Evolutionary conservation across 192 early-diverging fungal genomes (phyloP).

Genomic region (Piromyces sp.): DNA sequence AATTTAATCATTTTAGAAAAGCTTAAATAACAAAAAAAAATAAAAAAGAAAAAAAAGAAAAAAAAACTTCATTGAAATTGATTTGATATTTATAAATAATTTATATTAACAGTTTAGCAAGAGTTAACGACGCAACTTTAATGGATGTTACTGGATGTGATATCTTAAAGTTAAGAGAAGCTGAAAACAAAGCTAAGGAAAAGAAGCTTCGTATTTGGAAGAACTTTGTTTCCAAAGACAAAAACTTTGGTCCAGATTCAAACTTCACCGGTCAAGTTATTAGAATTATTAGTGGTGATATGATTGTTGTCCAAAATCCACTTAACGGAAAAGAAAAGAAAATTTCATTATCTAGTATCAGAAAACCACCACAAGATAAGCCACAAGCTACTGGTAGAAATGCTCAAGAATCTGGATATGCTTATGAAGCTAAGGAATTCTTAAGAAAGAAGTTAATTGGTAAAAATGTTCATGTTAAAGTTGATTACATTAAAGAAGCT

Average conservation of each 20-base stretch:
- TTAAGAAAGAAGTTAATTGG: slow-evolving; percentile 78
- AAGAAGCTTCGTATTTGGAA: slow-evolving; percentile 78
- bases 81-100: too few relatives aligned
- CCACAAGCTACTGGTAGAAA: neutral
- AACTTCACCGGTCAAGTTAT: slow-evolving; percentile 31
- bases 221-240: slow-evolving; percentile 29
- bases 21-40: too few relatives aligned
- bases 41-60: too few relatives aligned
- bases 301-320: slow-evolving; percentile 18
- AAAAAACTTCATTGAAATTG: too few relatives aligned
- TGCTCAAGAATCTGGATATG: neutral
- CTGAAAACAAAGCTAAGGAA: slow-evolving; percentile 61
- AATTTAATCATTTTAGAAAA: too few relatives aligned
- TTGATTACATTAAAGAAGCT: slow-evolving; percentile 80
- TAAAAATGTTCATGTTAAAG: slow-evolving; percentile 44
- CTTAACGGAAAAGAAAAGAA: slow-evolving; percentile 27
- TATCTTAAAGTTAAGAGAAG: slow-evolving; percentile 43
- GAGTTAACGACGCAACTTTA: slow-evolving; percentile 72
- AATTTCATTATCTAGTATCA: slow-evolving; percentile 38
- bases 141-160: slow-evolving; percentile 54
- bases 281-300: slow-evolving; percentile 35
- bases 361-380: slow-evolving; percentile 20
- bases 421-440: slow-evolving; percentile 62
- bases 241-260: slow-evolving; percentile 11
- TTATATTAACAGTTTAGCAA: slow-evolving; percentile 31